phyloP scores from a whole-genome alignment of 2,329 filamentous ascomycete species.

The Ophiostoma montium region DNA sequence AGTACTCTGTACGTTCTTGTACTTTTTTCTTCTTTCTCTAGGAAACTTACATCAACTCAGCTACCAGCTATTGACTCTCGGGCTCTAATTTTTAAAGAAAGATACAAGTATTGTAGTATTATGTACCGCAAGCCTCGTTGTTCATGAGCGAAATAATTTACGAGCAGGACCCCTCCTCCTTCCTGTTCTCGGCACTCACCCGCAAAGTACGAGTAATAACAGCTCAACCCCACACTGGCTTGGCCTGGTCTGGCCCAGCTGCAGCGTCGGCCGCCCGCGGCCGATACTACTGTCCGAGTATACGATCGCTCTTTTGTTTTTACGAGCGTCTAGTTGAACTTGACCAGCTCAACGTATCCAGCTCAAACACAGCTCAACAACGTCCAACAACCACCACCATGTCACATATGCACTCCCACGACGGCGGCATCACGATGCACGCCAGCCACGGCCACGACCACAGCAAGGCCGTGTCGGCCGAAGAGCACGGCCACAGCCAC shows the following conservation, averaged over 20 bases:
- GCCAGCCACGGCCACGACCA: conserved; percentile 21
- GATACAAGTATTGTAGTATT: too few relatives aligned
- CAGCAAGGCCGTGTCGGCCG: conserved; percentile 39
- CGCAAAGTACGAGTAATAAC: neutral
- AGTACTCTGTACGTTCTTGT: neutral
- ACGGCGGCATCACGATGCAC: conserved; percentile 23
- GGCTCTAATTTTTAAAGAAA: too few relatives aligned
- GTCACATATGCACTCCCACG: conserved; percentile 28
- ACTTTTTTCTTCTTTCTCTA: neutral
- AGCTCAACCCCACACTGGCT: neutral
- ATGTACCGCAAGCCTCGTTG: too few relatives aligned
- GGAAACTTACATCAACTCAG: neutral
- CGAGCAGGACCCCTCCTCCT: neutral
- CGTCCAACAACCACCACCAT: neutral
- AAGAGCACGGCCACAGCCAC: conserved; percentile 84
- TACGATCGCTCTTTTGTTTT: too few relatives aligned
- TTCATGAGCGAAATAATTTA: too few relatives aligned
- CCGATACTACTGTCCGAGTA: too few relatives aligned
- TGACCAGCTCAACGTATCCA: too few relatives aligned
- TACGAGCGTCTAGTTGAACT: too few relatives aligned
- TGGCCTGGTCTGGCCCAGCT: neutral
- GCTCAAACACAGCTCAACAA: neutral
- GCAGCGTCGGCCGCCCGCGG: neutral
- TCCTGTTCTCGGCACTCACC: neutral
- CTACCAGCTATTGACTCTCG: too few relatives aligned